Evolutionary conservation across 768 basidiomycete genomes (phyloP).

Genomic region (Tephrocybe sp.): DNA sequence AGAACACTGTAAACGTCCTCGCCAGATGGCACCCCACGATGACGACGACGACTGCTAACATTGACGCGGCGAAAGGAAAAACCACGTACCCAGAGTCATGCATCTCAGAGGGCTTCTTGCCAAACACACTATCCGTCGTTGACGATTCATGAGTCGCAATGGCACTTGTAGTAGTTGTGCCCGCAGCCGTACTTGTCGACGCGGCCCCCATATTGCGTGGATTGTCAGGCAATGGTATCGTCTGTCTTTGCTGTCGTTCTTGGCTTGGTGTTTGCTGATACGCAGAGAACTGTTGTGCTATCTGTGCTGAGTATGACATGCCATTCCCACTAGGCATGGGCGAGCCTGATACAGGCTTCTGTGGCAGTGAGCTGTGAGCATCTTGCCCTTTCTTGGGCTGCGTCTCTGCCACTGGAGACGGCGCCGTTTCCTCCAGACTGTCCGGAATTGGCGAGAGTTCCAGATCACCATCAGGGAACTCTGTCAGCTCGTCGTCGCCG

Average conservation of each 20-base stretch:
- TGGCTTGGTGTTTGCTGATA: conserved; percentile 68
- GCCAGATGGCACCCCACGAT: neutral
- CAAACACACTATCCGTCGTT: conserved; percentile 39
- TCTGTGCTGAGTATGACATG: conserved; percentile 60
- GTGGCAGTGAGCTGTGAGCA: conserved; percentile 21
- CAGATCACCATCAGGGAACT: conserved; percentile 31
- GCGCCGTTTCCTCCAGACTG: conserved; percentile 15
- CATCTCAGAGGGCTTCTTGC: conserved; percentile 70
- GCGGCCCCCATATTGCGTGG: conserved; percentile 21
- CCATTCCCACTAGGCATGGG: conserved; percentile 18
- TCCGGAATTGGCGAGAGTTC: conserved; percentile 20
- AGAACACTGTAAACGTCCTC: conserved; percentile 15
- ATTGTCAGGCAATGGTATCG: conserved; percentile 23
- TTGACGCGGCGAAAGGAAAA: conserved; percentile 7
- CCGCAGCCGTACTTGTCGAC: conserved; percentile 10
- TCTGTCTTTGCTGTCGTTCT: conserved; percentile 48
- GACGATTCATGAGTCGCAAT: conserved; percentile 22
- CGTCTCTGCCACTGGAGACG: conserved; percentile 5
- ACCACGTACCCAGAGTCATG: conserved; percentile 77
- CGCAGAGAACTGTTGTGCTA: conserved; percentile 61
- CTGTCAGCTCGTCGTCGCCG: conserved; percentile 44
- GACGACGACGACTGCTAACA: conserved; percentile 1
- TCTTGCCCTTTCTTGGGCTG: conserved; percentile 16
- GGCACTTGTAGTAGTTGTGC: conserved; percentile 25
- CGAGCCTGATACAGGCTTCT: conserved; percentile 21